Base-by-base conservation (phyloP, 2,329 filamentous ascomycete genomes). In the Alternaria sp. region DNA sequence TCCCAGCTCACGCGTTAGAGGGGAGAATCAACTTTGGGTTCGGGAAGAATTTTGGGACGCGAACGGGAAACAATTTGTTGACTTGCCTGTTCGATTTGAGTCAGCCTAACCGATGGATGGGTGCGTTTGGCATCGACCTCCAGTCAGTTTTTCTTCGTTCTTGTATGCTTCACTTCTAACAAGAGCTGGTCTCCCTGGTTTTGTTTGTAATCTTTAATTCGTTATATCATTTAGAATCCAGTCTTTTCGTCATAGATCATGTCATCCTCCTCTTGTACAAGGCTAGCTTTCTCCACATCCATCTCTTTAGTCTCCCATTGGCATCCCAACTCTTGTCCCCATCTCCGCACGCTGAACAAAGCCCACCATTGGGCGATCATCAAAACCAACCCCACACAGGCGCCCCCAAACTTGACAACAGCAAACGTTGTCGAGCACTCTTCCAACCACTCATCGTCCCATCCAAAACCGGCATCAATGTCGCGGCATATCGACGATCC, bases 311-410 rank as follows among this genome's bases (percentile, higher is more conserved):
- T 52, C 47, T 48, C 54, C 3, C 30, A 57, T 52, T 42, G 26
- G 20, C 47, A 55, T 51, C 22, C 46, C 32, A 59, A 24, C 42
- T 65, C 68, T 41, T 57, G 68, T 14, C 69, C 70, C 69, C 74
- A 79, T n/a, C 46, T 57, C 47, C 69, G 63, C 4, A 78, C 72
- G 6, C 65, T 65, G 46, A 67, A 20, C 41, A 77, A 51, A 16
- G 73, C 70, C 71, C 73, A 74, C 76, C 76, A 79, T 57, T 79
- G 77, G 51, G 70, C 75, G 2, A 64, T 58, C 59, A 76, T 70
- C 56, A 75, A 57, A 5, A 70, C 49, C 43, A 75, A 63, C 0
- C 67, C 70, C 30, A 68, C 51, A 38, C 66, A 69, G 5, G 65
- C 71, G 4, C 69, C 64, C 9, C 64, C 65, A 6, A 67, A 55